Conservation (phyloP, 2,329 filamentous ascomycete genomes). For the Nectriaceae sp. region DNA sequence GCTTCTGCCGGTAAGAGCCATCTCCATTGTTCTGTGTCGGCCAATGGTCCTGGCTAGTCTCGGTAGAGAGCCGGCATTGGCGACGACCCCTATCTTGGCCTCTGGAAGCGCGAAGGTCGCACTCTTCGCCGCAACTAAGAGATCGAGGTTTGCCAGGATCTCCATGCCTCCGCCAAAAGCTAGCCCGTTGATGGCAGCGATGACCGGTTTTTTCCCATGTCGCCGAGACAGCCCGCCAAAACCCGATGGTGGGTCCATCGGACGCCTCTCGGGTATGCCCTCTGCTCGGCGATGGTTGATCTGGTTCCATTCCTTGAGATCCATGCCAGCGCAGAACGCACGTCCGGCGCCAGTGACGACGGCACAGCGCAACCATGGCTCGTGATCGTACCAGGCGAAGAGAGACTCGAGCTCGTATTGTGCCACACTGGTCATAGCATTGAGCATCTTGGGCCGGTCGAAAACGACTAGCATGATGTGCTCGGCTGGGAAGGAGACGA, state of each 20-base stretch:
- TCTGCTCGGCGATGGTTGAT: conserved; percentile 27
- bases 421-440: conserved; percentile 41
- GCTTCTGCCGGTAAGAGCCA: conserved; percentile 24
- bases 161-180: conserved; percentile 57
- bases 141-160: conserved; percentile 52
- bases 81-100: conserved; percentile 52
- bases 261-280: conserved; percentile 16
- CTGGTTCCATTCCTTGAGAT: conserved; percentile 48
- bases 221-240: conserved; percentile 41
- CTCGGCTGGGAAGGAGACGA: conserved; percentile 46
- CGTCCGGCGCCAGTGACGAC: conserved; percentile 51
- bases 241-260: conserved; percentile 31
- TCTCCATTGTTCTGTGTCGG: conserved; percentile 25
- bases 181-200: conserved; percentile 58
- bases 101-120: conserved; percentile 53
- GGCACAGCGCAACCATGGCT: conserved; percentile 46
- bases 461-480: conserved; percentile 53
- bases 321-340: conserved; percentile 54
- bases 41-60: conserved; percentile 42
- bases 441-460: conserved; percentile 48
- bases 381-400: conserved; percentile 52
- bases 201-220: conserved; percentile 57
- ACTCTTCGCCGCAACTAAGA: conserved; percentile 50
- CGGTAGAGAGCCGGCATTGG: conserved; percentile 51
- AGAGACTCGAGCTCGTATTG: conserved; percentile 49